These are phyloP conservation scores for Apocynum venetum DNA, from an alignment of 257 asterid genomes.

Conservation along the genomic window DNA sequence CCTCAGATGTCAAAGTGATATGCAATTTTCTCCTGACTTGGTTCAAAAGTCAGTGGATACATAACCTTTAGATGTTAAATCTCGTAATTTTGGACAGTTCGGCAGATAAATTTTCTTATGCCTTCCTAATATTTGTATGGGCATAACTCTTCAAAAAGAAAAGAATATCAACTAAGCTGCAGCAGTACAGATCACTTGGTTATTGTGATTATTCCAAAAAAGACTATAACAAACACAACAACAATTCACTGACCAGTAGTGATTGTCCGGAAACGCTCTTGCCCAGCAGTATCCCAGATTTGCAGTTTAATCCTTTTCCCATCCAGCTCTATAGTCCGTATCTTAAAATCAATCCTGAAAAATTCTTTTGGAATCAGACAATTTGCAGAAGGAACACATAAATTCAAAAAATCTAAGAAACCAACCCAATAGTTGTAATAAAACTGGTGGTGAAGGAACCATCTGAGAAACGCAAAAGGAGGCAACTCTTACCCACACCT, in stretches of 20 bases:
- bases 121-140: background rate
- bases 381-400: background rate
- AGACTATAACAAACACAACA: background rate
- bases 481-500: conserved; percentile 92
- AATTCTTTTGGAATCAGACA: conserved; percentile 4
- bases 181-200: background rate
- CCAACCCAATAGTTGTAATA: conserved; percentile 58
- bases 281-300: conserved; percentile 42
- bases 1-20: background rate
- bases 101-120: background rate
- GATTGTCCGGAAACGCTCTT: conserved; percentile 42
- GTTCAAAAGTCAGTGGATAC: background rate
- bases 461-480: conserved; percentile 93
- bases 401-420: background rate
- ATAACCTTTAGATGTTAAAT: background rate
- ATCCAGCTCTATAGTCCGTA: conserved; percentile 43
- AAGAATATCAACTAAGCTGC: background rate
- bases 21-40: background rate
- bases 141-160: background rate
- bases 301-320: conserved; percentile 34
- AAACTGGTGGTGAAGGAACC: conserved; percentile 99
- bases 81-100: background rate
- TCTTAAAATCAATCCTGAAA: conserved; percentile 36
- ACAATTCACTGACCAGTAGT: conserved; percentile 31
- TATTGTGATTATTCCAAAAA: background rate